phyloP scores from a whole-genome alignment of 345 rosid species.

The Dimocarpus longan region DNA sequence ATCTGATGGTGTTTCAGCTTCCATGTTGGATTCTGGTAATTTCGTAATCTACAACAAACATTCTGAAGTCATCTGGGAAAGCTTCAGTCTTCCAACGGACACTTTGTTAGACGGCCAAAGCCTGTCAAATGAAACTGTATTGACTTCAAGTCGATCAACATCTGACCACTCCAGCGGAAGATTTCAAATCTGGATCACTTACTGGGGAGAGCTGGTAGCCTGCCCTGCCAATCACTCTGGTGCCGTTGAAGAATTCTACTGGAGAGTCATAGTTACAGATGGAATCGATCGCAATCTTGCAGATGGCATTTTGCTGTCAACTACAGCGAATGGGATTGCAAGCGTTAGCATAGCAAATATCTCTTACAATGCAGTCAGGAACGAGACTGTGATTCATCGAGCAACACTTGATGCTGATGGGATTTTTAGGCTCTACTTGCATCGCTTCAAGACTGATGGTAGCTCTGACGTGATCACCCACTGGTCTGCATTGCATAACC shows the following conservation, averaged over 20 bases:
- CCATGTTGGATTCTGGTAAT: constrained; percentile 37
- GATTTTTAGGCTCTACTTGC: no score
- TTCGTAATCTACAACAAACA: constrained; percentile 15
- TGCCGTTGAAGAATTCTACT: no score
- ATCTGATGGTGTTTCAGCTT: constrained; percentile 13
- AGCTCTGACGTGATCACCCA: no score
- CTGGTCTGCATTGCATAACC: constrained; percentile 7
- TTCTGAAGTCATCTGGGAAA: neutral
- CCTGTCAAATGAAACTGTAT: neutral
- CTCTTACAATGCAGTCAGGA: no score
- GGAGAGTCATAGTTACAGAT: no score
- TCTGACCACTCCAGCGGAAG: neutral
- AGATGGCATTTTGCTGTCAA: no score
- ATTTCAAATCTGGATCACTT: neutral
- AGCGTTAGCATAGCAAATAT: no score
- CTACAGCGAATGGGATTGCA: no score
- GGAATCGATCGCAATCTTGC: no score
- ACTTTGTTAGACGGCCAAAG: constrained; percentile 9
- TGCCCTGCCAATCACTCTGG: neutral
- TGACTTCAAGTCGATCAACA: neutral
- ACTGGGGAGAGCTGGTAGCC: neutral
- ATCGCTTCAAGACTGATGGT: no score
- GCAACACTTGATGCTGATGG: no score
- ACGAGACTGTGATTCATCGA: no score
- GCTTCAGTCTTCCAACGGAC: constrained; percentile 6